A percentile compares a stretch with the other conserved stretches of the same genome.
These are phyloP conservation scores for Dactylellina parvicollis DNA, from an alignment of 2,329 filamentous ascomycete genomes.

Conservation along the genomic window DNA sequence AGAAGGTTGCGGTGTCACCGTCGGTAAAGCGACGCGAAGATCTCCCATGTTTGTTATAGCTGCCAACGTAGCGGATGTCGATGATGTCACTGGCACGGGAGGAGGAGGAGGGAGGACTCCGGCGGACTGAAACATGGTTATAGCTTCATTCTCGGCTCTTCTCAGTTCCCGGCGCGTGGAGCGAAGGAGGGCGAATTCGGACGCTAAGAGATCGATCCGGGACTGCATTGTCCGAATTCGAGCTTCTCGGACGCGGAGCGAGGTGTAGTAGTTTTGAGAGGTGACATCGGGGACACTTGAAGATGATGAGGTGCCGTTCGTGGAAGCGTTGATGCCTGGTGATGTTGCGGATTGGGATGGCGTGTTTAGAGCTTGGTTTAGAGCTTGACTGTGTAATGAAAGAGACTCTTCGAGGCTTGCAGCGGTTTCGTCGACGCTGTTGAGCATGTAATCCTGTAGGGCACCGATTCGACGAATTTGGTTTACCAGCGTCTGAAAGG, in stretches of 20 bases:
- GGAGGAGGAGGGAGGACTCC: constrained; percentile 12
- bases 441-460: constrained; percentile 57
- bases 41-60: too few species aligned
- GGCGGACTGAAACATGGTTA: constrained; percentile 39
- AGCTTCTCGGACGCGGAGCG: constrained; percentile 55
- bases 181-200: constrained; percentile 56
- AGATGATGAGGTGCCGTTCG: not conserved
- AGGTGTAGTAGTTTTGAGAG: constrained; percentile 49
- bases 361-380: constrained; percentile 33
- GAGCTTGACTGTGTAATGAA: constrained; percentile 39
- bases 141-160: constrained; percentile 50
- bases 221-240: constrained; percentile 57
- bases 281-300: constrained; percentile 20
- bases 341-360: constrained; percentile 6
- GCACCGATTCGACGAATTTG: constrained; percentile 57
- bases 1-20: not conserved
- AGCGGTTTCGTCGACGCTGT: constrained; percentile 51
- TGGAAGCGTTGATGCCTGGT: not conserved
- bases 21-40: too few species aligned
- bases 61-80: constrained; percentile 7
- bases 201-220: constrained; percentile 57
- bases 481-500: constrained; percentile 56
- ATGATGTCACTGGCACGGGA: constrained; percentile 1
- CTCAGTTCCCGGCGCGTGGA: constrained; percentile 55
- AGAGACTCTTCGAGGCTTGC: constrained; percentile 52